Conservation (phyloP, 2,329 filamentous ascomycete genomes). For the Gliomastix tumulicola region DNA sequence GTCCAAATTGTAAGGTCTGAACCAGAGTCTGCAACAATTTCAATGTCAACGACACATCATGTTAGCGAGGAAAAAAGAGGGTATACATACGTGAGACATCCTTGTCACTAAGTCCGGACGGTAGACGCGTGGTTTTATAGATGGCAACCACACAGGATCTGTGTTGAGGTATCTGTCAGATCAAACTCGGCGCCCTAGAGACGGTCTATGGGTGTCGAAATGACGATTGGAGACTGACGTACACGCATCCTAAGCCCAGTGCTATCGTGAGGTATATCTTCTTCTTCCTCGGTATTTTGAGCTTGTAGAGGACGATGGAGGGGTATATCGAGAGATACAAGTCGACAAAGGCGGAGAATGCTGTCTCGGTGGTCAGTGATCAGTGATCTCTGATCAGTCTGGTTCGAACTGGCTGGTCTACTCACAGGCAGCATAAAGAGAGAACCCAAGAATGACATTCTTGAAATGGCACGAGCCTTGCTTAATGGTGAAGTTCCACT, state of each 20-base stretch:
- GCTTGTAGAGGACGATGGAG: conserved; percentile 22
- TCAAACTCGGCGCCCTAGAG: neutral
- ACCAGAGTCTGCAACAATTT: conserved; percentile 4
- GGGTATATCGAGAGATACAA: conserved; percentile 35
- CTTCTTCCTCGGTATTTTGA: conserved; percentile 29
- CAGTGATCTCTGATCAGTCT: neutral
- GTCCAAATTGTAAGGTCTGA: conserved; percentile 29
- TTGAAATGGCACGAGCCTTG: conserved; percentile 25
- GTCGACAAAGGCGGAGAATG: conserved; percentile 26
- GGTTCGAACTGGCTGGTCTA: neutral
- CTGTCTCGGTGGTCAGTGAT: conserved; percentile 8
- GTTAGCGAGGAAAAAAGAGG: conserved; percentile 2
- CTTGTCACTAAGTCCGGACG: conserved; percentile 11
- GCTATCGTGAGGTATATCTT: conserved; percentile 29
- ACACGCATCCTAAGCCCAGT: conserved; percentile 30
- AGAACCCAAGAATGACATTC: conserved; percentile 27
- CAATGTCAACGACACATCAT: conserved; percentile 4
- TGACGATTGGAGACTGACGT: conserved; percentile 4
- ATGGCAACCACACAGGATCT: conserved; percentile 13
- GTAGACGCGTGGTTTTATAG: conserved; percentile 20
- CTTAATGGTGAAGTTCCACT: conserved; percentile 29
- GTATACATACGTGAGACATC: conserved; percentile 15
- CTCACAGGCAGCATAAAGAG: conserved; percentile 30
- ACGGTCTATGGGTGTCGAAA: neutral
- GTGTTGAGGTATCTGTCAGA: neutral